Base-by-base conservation (phyloP, 495 filamentous ascomycete genomes). In the Aspergillus ostianus region DNA sequence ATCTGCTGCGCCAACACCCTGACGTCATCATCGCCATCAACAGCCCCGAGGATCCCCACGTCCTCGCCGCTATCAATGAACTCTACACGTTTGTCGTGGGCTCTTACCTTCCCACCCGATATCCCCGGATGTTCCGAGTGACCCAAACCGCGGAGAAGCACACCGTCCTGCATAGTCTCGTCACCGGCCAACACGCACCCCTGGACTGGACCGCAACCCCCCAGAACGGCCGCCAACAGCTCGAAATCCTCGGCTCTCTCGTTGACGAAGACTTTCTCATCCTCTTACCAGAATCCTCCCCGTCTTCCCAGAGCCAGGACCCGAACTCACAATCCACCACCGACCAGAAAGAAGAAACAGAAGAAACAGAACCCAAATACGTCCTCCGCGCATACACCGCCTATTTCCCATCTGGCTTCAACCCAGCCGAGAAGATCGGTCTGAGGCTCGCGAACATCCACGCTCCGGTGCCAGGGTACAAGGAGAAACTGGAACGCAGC, bases 181-280 rank as follows among this genome's bases (percentile, higher is more conserved):
- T 60, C 20, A 61, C 59, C 17, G 32, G 32, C 5, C 23, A 46
- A 7, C 44, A 6, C 3, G 30, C 56, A 20, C 57, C 60, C 0
- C 12, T 58, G 6, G 20, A 50, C 18, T 45, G 18, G 10, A 6
- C 41, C 19, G 36, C 30, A 2, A 27, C 23, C 21, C 54, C 49
- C 47, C 44, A 9, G 45, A 53, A 49, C 52, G 47, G 27, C 3
- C 32, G 41, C 53, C 26, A 46, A 20, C 45, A 56, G 46, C 75
- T 91, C 9, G 57, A 75, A 8, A 77, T 75, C 19, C 75, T 92
- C 6, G 82, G 78, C 53, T 73, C 77, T 46, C 82, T 81, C 53
- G 74, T 93, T 23, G 90, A 93, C 58, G 85, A 88, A 51, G 92
- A 96, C 56, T 84, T 93, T 70, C 82, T 93, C 27, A 74, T 96